Base-by-base conservation (phyloP, 1,284 basidiomycete genomes). In the Sphagnurus paluster region DNA sequence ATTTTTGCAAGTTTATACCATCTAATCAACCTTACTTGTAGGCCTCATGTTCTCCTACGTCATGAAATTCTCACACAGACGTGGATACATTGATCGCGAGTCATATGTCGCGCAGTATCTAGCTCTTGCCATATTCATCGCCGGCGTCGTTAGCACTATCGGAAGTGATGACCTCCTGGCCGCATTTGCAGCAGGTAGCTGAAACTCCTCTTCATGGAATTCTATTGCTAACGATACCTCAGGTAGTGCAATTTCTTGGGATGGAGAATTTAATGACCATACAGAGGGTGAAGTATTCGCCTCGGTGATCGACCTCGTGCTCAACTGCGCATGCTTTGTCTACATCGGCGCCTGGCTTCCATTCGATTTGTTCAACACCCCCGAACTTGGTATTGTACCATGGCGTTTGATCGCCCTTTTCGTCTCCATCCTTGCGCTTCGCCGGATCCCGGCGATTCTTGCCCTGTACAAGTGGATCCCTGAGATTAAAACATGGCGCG, bases 41-140 rank as follows among this genome's bases (percentile, higher is more conserved):
- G 84, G 95, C 2, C 70, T 77, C 28, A 49, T 70, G 1, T 96
- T 95, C 54, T 83, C 89, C 32, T 79, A 84, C 57, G 60, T 95
- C 36, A 89, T 99, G 85, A 89, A 85, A 63, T 77, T 87, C 52
- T 87, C 87, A 10, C 87, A 93, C 57, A 66, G 73, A 14, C 80
- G 79, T 41, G 85, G 85, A 9, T 82, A 86, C 58, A 90, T 97
- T 55, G 92, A 98, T 66, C 81, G 90, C 49, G 90, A 98, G 67
- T 94, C 93, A 2, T 97, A 89, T 65, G 82, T 97, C 21, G 90
- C 92, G 0, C 94, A 89, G 58, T 97, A 95, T 62, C 76, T 98
- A 42, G 88, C 91, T 17, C 69, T 98, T 14, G 77, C 91, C 1
- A 68, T 95, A 24, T 80, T 95, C 56, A 87, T 84, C 2, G 84